A percentile compares a stretch with the other conserved stretches of the same genome.
Evolutionary conservation across 2,329 filamentous ascomycete species (phyloP).

Genomic region (Aphanocladium album): DNA sequence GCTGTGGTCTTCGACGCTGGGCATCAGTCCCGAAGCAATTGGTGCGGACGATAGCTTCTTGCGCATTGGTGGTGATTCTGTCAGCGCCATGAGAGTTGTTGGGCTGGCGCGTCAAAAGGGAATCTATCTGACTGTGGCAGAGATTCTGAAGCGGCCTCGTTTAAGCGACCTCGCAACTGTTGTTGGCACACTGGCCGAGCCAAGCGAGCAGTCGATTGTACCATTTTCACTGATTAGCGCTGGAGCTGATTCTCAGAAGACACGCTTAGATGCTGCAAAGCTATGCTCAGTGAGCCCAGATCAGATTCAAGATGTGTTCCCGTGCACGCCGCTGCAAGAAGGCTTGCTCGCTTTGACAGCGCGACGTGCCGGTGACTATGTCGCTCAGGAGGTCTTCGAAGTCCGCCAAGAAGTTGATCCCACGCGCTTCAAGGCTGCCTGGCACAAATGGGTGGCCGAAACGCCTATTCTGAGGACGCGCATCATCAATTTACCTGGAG

Average conservation of each 20-base stretch:
- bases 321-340: slow-evolving; percentile 20
- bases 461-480: slow-evolving; percentile 14
- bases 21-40: slow-evolving; percentile 13
- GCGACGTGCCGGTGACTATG: slow-evolving; percentile 15
- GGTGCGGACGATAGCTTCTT: slow-evolving; percentile 10
- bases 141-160: slow-evolving; percentile 39
- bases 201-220: neutral
- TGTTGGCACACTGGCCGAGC: neutral
- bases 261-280: slow-evolving; percentile 3
- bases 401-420: slow-evolving; percentile 14
- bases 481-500: slow-evolving; percentile 4
- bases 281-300: slow-evolving; percentile 14
- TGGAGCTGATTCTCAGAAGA: neutral
- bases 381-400: slow-evolving; percentile 15
- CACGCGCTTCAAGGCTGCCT: slow-evolving; percentile 12
- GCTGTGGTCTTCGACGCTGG: neutral
- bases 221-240: neutral
- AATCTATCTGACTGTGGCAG: slow-evolving; percentile 39
- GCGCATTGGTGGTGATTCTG: slow-evolving; percentile 31
- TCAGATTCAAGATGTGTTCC: slow-evolving; percentile 18
- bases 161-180: slow-evolving; percentile 39
- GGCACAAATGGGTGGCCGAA: slow-evolving; percentile 15
- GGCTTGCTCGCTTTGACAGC: slow-evolving; percentile 18
- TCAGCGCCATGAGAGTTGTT: slow-evolving; percentile 46
- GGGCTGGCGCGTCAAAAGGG: slow-evolving; percentile 34